These are phyloP conservation scores for Paraleonurus japonicus DNA, from an alignment of 257 asterid species.

Conservation along the genomic window DNA sequence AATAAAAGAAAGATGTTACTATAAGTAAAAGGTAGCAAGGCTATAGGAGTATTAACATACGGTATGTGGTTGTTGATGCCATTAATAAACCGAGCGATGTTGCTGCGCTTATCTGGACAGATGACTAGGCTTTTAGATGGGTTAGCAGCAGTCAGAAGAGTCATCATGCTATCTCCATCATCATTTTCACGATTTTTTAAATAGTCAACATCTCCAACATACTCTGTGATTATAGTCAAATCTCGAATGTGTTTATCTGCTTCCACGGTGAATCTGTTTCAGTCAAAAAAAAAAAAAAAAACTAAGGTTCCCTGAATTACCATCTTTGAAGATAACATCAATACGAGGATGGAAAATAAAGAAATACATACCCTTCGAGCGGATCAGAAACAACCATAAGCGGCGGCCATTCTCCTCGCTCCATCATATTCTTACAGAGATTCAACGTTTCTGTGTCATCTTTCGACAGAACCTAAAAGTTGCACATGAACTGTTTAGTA, in stretches of 20 bases:
- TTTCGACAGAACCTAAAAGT: slow-evolving; percentile 57
- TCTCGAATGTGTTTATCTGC: slow-evolving; percentile 76
- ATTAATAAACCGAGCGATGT: slow-evolving; percentile 86
- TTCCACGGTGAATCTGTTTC: slow-evolving; percentile 82
- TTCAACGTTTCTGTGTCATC: slow-evolving; percentile 67
- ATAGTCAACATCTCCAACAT: slow-evolving; percentile 91
- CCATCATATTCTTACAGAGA: slow-evolving; percentile 81
- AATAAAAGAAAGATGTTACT: background rate
- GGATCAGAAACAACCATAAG: slow-evolving; percentile 87
- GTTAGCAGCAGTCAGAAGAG: slow-evolving; percentile 69
- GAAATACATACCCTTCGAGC: slow-evolving; percentile 61
- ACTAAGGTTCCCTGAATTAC: background rate
- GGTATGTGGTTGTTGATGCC: slow-evolving; percentile 89
- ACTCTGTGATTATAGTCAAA: slow-evolving; percentile 86
- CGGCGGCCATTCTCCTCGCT: slow-evolving; percentile 90
- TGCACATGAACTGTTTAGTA: background rate
- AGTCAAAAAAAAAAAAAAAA: slow-evolving; percentile 9
- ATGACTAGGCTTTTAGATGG: slow-evolving; percentile 73
- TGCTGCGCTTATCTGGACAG: slow-evolving; percentile 83
- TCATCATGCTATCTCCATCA: slow-evolving; percentile 96
- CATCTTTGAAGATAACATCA: background rate
- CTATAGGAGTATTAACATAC: slow-evolving; percentile 41
- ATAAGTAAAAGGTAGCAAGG: background rate
- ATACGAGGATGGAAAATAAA: background rate
- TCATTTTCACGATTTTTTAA: slow-evolving; percentile 64